A percentile compares a stretch with the other conserved stretches of the same genome.
phyloP scores from a whole-genome alignment of 371 early-diverging fungal genomes.

The Fennellomyces sp. region DNA sequence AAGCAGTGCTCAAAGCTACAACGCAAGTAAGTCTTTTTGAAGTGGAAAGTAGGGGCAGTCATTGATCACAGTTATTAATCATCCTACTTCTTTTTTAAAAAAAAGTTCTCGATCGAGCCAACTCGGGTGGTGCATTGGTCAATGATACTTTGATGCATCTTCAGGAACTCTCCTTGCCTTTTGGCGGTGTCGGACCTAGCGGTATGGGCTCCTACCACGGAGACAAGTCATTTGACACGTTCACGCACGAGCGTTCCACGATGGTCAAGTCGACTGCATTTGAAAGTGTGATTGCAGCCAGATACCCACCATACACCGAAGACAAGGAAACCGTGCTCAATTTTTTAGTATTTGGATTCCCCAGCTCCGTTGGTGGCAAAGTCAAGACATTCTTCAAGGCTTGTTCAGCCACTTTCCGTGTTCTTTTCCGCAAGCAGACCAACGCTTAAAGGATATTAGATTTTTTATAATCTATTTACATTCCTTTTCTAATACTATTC shows the following conservation, averaged over 20 bases:
- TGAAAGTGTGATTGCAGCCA: conserved; percentile 45
- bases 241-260: conserved; percentile 67
- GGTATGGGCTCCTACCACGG: conserved; percentile 89
- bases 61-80: no score
- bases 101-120: conserved; percentile 53
- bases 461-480: neutral
- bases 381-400: conserved; percentile 23
- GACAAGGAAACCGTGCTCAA: conserved; percentile 31
- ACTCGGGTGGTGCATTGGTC: conserved; percentile 69
- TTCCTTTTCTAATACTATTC: neutral
- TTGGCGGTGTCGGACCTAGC: conserved; percentile 87
- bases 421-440: conserved; percentile 12
- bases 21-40: conserved; percentile 30
- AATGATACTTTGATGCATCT: conserved; percentile 75
- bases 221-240: conserved; percentile 72
- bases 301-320: conserved; percentile 55
- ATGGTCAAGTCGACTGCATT: conserved; percentile 53
- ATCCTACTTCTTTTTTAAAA: no score
- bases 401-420: conserved; percentile 14
- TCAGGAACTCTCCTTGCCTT: conserved; percentile 65
- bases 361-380: conserved; percentile 30
- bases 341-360: conserved; percentile 17
- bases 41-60: neutral
- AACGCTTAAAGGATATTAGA: conserved; percentile 5
- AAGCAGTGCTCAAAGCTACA: conserved; percentile 30